These are phyloP conservation scores for Hypomyces rosellus DNA, from an alignment of 2,329 filamentous ascomycete species.

Conservation along the genomic window DNA sequence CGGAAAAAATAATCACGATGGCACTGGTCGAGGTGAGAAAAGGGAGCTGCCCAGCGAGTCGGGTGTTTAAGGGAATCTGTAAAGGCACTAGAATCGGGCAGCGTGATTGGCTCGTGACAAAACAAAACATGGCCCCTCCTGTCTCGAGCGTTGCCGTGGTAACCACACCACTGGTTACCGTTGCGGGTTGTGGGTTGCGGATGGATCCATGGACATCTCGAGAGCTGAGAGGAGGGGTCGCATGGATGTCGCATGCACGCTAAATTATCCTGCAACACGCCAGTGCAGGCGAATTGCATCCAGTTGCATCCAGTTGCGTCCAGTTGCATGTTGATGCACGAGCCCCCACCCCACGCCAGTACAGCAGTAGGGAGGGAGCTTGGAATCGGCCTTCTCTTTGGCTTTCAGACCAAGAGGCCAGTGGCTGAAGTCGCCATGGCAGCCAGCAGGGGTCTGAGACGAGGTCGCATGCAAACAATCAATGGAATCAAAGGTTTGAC, in stretches of 20 bases:
- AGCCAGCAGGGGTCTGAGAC: slow-evolving; percentile 16
- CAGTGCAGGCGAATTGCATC: slow-evolving; percentile 6
- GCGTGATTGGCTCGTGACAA: slow-evolving; percentile 25
- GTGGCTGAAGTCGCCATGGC: slow-evolving; percentile 18
- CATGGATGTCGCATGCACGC: slow-evolving; percentile 4
- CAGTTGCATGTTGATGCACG: neutral
- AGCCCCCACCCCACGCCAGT: slow-evolving; percentile 2
- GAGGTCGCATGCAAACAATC: slow-evolving; percentile 13
- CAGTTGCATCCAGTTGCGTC: neutral
- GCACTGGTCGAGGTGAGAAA: slow-evolving; percentile 20
- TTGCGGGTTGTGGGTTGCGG: neutral
- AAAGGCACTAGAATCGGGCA: slow-evolving; percentile 13
- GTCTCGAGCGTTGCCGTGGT: slow-evolving; percentile 21
- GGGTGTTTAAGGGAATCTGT: slow-evolving; percentile 28
- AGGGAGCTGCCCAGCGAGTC: slow-evolving; percentile 20
- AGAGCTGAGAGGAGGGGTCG: slow-evolving; percentile 4
- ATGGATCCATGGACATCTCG: neutral
- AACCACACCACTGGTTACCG: slow-evolving; percentile 14
- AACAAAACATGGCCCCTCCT: slow-evolving; percentile 23
- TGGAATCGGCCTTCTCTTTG: too few relatives aligned
- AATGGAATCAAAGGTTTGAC: slow-evolving; percentile 1
- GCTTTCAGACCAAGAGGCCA: too few relatives aligned
- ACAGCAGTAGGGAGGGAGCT: too few relatives aligned
- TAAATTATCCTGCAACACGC: slow-evolving; percentile 7
- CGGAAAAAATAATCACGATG: slow-evolving; percentile 11